Percentiles rank a stretch among this genome's conserved stretches.
phyloP scores from a whole-genome alignment of 805 yeast species.

The Cyberlindnera sargentensis region DNA sequence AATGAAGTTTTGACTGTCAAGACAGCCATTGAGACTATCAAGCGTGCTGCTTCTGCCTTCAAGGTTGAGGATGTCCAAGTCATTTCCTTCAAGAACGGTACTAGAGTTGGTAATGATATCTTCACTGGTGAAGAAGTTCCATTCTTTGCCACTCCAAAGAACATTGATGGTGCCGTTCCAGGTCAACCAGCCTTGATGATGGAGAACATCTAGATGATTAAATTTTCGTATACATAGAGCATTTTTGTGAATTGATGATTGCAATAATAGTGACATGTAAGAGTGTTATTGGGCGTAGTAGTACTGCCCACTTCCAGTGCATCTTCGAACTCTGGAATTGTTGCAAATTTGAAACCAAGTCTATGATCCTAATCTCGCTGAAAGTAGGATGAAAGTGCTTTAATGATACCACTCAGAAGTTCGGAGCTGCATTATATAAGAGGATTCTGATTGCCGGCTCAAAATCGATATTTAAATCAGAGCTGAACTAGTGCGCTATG shows the following conservation, averaged over 20 bases:
- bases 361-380: no score
- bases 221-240: not conserved
- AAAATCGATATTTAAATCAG: no score
- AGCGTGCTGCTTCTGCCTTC: constrained; percentile 56
- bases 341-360: no score
- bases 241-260: not conserved
- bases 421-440: no score
- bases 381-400: no score
- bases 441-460: no score
- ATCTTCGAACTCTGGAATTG: no score
- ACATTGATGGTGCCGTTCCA: constrained; percentile 79
- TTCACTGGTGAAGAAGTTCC: constrained; percentile 64
- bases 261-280: no score
- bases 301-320: no score
- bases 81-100: constrained; percentile 58
- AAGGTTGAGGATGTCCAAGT: constrained; percentile 52
- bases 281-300: no score
- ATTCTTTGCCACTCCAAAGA: constrained; percentile 54
- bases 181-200: constrained; percentile 87
- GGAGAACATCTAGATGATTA: constrained; percentile 39
- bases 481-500: no score
- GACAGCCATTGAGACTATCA: constrained; percentile 45
- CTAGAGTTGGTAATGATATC: constrained; percentile 54
- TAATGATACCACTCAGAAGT: no score
- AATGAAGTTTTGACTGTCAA: constrained; percentile 66